These are phyloP conservation scores for Cucurbitaria berberidis DNA, from an alignment of 2,329 filamentous ascomycete species.

Conservation along the genomic window DNA sequence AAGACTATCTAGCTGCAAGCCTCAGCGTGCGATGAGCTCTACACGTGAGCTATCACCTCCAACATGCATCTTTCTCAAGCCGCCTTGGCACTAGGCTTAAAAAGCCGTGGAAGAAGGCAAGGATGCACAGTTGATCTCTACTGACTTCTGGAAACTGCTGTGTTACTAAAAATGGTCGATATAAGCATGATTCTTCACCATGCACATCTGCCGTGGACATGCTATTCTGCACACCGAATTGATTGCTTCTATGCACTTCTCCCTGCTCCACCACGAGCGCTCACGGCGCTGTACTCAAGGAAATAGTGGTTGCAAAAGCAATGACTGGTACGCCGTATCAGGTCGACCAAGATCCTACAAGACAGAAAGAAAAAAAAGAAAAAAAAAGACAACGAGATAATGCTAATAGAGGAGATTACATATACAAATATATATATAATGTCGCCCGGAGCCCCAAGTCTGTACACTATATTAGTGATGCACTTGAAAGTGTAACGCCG, in stretches of 20 bases:
- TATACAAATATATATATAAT: conserved; percentile 7
- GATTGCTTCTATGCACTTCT: neutral
- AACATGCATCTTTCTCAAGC: neutral
- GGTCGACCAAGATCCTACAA: neutral
- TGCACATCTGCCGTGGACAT: no score
- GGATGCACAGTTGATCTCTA: no score
- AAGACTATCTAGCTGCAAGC: neutral
- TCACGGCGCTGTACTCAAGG: neutral
- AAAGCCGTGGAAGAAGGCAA: neutral
- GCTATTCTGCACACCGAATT: neutral
- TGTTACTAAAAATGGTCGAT: no score
- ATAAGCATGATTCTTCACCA: no score
- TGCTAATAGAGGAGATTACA: neutral
- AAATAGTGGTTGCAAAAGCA: neutral
- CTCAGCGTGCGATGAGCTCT: neutral
- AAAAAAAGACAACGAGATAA: no score
- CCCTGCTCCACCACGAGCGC: neutral
- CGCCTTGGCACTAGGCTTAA: neutral
- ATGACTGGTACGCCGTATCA: neutral
- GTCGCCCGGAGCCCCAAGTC: conserved; percentile 3
- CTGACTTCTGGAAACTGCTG: no score
- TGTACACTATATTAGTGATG: conserved; percentile 9
- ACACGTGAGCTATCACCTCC: neutral
- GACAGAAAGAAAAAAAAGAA: neutral
- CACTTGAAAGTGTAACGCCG: conserved; percentile 26